These are phyloP conservation scores for Rosa multiflora DNA, from an alignment of 306 rosid species.

Conservation along the genomic window DNA sequence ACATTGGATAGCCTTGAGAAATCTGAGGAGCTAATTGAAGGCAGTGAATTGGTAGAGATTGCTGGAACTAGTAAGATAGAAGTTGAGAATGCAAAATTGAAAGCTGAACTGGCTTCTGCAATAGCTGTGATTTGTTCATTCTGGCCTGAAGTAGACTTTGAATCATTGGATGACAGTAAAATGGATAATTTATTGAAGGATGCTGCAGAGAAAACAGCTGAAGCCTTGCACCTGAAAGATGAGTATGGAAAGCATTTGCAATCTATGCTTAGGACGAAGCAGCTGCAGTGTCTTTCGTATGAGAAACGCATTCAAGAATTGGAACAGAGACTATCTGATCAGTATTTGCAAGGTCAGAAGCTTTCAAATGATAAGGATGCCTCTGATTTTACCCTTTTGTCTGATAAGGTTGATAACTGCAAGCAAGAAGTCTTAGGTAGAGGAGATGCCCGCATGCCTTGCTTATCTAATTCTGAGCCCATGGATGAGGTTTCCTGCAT, in stretches of 20 bases:
- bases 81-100: conserved; percentile 97
- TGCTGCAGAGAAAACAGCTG: conserved; percentile 76
- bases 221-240: conserved; percentile 89
- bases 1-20: conserved; percentile 47
- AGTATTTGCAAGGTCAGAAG: conserved; percentile 66
- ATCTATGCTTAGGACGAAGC: conserved; percentile 78
- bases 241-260: conserved; percentile 74
- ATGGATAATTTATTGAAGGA: conserved; percentile 62
- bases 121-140: conserved; percentile 78
- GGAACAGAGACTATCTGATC: conserved; percentile 82
- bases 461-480: conserved; percentile 60
- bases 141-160: conserved; percentile 60
- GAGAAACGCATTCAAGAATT: conserved; percentile 93
- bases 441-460: conserved; percentile 49
- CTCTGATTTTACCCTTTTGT: conserved; percentile 46
- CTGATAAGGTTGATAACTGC: conserved; percentile 50
- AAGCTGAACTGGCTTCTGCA: conserved; percentile 94
- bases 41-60: conserved; percentile 79
- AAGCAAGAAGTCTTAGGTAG: conserved; percentile 49
- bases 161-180: conserved; percentile 66
- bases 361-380: conserved; percentile 44
- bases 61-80: conserved; percentile 95
- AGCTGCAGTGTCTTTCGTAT: conserved; percentile 74
- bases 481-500: conserved; percentile 98
- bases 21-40: conserved; percentile 64